Percentiles rank a stretch among this genome's conserved stretches.
phyloP scores from a whole-genome alignment of 176 grass and related monocot species.

The Saccharum spontaneum region DNA sequence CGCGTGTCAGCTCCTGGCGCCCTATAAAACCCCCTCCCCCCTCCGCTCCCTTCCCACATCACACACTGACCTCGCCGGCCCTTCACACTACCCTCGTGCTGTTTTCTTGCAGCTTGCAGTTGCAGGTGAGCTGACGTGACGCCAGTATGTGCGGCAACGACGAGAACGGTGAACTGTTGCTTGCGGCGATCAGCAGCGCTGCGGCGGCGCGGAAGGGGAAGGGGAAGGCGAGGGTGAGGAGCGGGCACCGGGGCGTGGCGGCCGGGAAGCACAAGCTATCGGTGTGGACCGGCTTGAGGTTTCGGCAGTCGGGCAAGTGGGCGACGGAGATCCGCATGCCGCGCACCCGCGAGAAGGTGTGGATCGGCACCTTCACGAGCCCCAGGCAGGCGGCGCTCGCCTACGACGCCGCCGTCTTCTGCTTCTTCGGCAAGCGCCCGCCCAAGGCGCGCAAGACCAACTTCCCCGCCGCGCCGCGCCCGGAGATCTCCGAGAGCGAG shows the following conservation, averaged over 20 bases:
- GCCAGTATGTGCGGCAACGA: not conserved
- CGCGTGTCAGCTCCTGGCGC: not conserved
- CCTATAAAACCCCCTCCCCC: not conserved
- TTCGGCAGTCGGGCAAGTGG: not conserved
- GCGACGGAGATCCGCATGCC: constrained; percentile 40
- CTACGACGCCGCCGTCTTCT: constrained; percentile 38
- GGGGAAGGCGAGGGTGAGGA: not conserved
- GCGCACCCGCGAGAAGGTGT: not conserved
- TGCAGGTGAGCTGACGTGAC: not conserved
- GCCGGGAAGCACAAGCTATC: not conserved
- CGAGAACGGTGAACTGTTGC: not conserved
- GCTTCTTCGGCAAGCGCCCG: constrained; percentile 16
- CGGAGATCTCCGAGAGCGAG: not conserved
- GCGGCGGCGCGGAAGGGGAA: not conserved
- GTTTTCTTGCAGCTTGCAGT: not conserved
- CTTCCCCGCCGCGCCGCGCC: constrained; percentile 30
- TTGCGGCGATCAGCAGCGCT: not conserved
- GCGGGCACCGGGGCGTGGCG: too few species aligned
- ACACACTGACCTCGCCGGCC: not conserved
- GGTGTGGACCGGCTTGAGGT: constrained; percentile 19
- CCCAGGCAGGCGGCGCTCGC: constrained; percentile 31
- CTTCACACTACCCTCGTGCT: not conserved
- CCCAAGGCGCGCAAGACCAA: constrained; percentile 21
- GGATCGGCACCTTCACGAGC: constrained; percentile 36
- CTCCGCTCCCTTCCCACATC: not conserved